Base-by-base conservation (phyloP, 108 stramenopile species). In the Cyclostephanos tholiformis region DNA sequence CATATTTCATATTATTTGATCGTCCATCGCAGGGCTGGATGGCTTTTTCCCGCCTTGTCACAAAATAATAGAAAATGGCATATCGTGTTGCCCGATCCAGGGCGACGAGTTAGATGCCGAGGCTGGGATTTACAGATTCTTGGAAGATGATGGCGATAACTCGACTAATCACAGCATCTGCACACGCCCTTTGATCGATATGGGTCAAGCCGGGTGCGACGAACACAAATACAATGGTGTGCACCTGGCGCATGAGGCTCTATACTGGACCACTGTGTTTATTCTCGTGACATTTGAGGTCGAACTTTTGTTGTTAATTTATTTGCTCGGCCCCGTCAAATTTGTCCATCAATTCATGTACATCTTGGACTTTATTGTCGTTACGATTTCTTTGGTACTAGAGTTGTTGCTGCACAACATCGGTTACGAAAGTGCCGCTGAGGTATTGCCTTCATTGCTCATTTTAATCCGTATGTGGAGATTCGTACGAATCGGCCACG, bases 401-500 rank as follows among this genome's bases (percentile, higher is more conserved):
- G 81, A 82, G 65, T 23, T 82, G 27, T 5, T 62, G 27, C 77
- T 77, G 65, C 32, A 32, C 27, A 6, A 46, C 13, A 23, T 64
- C 17, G 22, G 70, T 23, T 25, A 67, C 14, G 58, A 50, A 6
- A 29, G 71, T 10, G 52, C 46, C 32, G 76, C 60, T 27, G 41
- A 66, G 9, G 56, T 58, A 3, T 17, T 72, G 9, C 64, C 72
- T 23, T 76, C 63, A 2, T 30, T 82, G 9, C 76, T 82, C 11
- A 62, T 82, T 14, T 17, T 82, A 25, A 69, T 77, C 61, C 71
- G 81, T 60, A 14, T 77, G 6, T 82, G 81, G 81, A 72, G 81
- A 11, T 82, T 82, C 62, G 77, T 82, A 6, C 63, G 76, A 16
- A 82, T 82, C 7, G 82, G 82, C 8, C 82, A 82, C 57, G 82